phyloP scores from a whole-genome alignment of 805 yeast genomes.

The Zygosaccharomyces bisporus region DNA sequence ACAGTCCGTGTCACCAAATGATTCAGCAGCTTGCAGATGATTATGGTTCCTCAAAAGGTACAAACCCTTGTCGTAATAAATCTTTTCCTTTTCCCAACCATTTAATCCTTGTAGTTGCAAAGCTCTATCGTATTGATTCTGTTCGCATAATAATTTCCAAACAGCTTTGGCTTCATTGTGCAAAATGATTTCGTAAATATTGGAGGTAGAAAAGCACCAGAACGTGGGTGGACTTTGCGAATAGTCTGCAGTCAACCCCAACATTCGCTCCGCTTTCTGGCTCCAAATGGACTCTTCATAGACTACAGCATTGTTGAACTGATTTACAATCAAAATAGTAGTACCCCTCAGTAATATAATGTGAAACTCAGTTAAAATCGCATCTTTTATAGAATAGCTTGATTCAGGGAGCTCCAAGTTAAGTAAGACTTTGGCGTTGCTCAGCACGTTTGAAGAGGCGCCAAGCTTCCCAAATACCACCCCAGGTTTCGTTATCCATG shows the following conservation, averaged over 20 bases:
- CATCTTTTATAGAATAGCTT: slow-evolving; percentile 35
- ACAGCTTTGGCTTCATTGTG: slow-evolving; percentile 67
- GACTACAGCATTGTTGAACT: slow-evolving; percentile 47
- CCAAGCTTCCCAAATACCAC: slow-evolving; percentile 41
- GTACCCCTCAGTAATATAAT: slow-evolving; percentile 45
- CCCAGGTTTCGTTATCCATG: slow-evolving; percentile 48
- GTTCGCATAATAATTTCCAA: slow-evolving; percentile 62
- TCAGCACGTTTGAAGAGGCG: slow-evolving; percentile 26
- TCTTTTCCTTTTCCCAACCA: slow-evolving; percentile 43
- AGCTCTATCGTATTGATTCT: slow-evolving; percentile 61
- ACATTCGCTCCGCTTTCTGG: slow-evolving; percentile 36
- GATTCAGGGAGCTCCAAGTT: slow-evolving; percentile 40
- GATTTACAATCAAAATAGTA: slow-evolving; percentile 46
- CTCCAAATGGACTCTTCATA: slow-evolving; percentile 41
- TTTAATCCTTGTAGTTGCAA: slow-evolving; percentile 39
- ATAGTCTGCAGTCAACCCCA: slow-evolving; percentile 51
- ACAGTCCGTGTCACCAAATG: slow-evolving; percentile 54
- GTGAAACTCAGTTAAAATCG: slow-evolving; percentile 53
- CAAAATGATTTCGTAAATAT: slow-evolving; percentile 68
- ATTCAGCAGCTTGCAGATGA: slow-evolving; percentile 58
- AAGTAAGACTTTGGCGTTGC: slow-evolving; percentile 40
- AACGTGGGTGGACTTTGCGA: slow-evolving; percentile 45
- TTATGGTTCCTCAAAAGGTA: no score
- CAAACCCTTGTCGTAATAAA: slow-evolving; percentile 55
- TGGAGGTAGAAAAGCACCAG: slow-evolving; percentile 66